phyloP scores from a whole-genome alignment of 257 asterid species.

The Pogostemon cablin region DNA sequence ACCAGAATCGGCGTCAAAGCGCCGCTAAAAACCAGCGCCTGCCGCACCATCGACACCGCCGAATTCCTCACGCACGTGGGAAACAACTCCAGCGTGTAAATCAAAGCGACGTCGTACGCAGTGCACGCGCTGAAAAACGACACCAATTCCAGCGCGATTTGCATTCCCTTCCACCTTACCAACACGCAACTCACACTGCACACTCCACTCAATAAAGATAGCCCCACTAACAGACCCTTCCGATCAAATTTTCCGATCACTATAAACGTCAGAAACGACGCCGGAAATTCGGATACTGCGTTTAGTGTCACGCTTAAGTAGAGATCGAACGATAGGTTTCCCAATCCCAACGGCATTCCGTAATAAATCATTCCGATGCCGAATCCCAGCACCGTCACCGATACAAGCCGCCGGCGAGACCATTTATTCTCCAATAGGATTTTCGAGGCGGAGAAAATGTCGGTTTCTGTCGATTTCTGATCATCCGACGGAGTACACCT shows the following conservation, averaged over 20 bases:
- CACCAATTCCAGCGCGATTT: constrained; percentile 54
- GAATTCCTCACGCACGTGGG: constrained; percentile 80
- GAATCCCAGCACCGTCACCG: constrained; percentile 54
- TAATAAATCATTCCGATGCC: constrained; percentile 67
- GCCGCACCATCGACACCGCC: constrained; percentile 71
- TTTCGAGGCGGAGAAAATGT: constrained; percentile 49
- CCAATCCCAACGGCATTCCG: constrained; percentile 78
- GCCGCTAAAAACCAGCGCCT: constrained; percentile 63
- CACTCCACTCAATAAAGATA: constrained; percentile 50
- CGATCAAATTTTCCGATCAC: constrained; percentile 50
- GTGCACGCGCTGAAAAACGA: constrained; percentile 62
- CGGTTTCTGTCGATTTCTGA: constrained; percentile 18
- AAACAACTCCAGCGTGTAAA: constrained; percentile 67
- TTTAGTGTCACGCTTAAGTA: constrained; percentile 66
- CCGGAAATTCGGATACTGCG: constrained; percentile 64
- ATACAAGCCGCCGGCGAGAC: constrained; percentile 49
- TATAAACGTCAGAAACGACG: constrained; percentile 42
- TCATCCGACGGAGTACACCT: constrained; percentile 28
- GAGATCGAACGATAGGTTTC: constrained; percentile 44
- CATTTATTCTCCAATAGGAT: constrained; percentile 47
- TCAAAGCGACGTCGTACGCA: constrained; percentile 46
- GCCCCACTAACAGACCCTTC: constrained; percentile 37
- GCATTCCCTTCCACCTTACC: constrained; percentile 32
- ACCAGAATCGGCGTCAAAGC: constrained; percentile 55
- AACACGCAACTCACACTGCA: constrained; percentile 53